Conservation (phyloP, 495 filamentous ascomycete species). For the Penicillium flavigenum region DNA sequence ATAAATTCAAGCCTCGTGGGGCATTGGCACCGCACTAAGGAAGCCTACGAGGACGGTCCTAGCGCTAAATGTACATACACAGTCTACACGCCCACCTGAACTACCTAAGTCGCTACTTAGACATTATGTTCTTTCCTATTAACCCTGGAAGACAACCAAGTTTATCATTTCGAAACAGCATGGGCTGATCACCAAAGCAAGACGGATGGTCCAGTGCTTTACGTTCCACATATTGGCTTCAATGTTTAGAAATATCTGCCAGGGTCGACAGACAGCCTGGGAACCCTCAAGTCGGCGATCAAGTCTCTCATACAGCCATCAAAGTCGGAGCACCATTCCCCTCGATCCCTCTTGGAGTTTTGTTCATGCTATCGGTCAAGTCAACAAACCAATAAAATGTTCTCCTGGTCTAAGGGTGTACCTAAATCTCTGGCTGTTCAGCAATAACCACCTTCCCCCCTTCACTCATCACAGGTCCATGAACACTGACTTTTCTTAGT, state of each 20-base stretch:
- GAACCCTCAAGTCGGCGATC: background rate
- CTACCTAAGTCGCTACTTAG: background rate
- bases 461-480: background rate
- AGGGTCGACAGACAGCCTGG: background rate
- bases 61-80: background rate
- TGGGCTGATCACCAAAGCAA: background rate
- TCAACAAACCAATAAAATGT: background rate
- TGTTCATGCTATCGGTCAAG: too few relatives aligned
- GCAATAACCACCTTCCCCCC: background rate
- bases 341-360: too few relatives aligned
- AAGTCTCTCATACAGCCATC: background rate
- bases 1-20: background rate
- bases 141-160: background rate
- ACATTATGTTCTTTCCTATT: background rate
- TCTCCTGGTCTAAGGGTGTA: background rate
- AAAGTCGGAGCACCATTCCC: background rate
- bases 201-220: background rate
- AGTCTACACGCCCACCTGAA: background rate
- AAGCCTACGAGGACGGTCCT: background rate
- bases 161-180: background rate
- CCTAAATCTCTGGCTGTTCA: background rate
- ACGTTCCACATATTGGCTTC: background rate
- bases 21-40: background rate
- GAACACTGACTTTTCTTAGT: background rate
- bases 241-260: background rate